Conservation (phyloP, 1,139 yeast species). For the Torulaspora globosa region DNA sequence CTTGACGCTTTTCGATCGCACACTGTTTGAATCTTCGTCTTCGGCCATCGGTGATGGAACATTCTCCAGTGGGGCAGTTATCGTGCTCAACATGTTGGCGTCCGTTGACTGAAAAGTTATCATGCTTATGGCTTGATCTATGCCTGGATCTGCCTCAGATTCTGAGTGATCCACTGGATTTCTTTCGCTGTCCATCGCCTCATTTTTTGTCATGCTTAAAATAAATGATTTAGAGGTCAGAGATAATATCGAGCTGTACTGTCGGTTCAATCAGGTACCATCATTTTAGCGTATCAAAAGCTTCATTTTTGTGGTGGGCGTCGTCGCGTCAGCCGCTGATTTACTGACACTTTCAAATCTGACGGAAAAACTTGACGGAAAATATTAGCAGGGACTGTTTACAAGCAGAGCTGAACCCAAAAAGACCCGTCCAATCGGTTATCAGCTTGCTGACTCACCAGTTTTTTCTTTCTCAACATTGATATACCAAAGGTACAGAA, state of each 20-base stretch:
- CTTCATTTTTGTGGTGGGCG: background rate
- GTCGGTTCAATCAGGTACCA: background rate
- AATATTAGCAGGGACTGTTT: too few relatives aligned
- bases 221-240: background rate
- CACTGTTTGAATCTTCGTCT: background rate
- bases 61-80: slow-evolving; percentile 11
- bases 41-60: slow-evolving; percentile 11
- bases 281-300: background rate
- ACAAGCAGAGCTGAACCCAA: background rate
- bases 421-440: background rate
- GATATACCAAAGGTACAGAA: slow-evolving; percentile 5
- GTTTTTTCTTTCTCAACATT: background rate
- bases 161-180: background rate
- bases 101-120: slow-evolving; percentile 11
- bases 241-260: background rate
- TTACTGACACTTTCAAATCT: background rate
- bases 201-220: background rate
- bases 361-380: background rate
- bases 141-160: slow-evolving; percentile 1
- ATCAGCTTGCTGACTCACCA: background rate
- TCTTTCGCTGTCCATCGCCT: background rate
- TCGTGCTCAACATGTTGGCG: slow-evolving; percentile 1
- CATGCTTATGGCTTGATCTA: slow-evolving; percentile 9
- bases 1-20: background rate
- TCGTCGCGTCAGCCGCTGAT: background rate